Evolutionary conservation across 345 rosid species (phyloP).

Genomic region (Salix purpurea): DNA sequence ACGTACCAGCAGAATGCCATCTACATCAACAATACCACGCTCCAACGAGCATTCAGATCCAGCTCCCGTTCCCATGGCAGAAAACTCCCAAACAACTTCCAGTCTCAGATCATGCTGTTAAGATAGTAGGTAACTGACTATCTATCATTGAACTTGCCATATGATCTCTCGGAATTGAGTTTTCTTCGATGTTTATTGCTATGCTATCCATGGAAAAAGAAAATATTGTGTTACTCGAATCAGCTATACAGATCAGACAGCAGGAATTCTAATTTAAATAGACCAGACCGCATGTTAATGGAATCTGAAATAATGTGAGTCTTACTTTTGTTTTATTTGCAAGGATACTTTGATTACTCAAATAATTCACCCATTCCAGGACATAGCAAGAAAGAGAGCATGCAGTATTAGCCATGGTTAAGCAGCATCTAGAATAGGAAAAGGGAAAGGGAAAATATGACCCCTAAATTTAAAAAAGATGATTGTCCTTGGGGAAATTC

Average conservation of each 20-base stretch:
- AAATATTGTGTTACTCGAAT: too few relatives aligned
- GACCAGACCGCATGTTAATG: background rate
- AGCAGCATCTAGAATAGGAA: background rate
- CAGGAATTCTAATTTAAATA: too few relatives aligned
- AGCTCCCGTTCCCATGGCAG: too few relatives aligned
- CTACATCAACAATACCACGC: background rate
- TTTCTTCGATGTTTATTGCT: background rate
- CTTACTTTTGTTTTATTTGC: too few relatives aligned
- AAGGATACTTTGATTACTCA: background rate
- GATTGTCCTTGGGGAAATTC: background rate
- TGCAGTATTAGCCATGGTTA: background rate
- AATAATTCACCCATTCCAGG: background rate
- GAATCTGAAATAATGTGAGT: background rate
- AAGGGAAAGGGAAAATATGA: too few relatives aligned
- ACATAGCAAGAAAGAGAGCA: too few relatives aligned
- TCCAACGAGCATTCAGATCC: too few relatives aligned
- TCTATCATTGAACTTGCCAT: background rate
- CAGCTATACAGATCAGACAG: too few relatives aligned
- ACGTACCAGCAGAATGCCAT: conserved; percentile 28
- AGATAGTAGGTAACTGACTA: background rate
- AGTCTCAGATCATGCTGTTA: too few relatives aligned
- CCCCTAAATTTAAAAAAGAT: background rate
- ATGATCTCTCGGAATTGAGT: too few relatives aligned
- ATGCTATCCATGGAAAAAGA: background rate
- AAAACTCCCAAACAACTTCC: too few relatives aligned